Percentiles rank a stretch among this genome's conserved stretches.
Conservation (phyloP, 2,329 filamentous ascomycete genomes). For the Botrytis aclada region DNA sequence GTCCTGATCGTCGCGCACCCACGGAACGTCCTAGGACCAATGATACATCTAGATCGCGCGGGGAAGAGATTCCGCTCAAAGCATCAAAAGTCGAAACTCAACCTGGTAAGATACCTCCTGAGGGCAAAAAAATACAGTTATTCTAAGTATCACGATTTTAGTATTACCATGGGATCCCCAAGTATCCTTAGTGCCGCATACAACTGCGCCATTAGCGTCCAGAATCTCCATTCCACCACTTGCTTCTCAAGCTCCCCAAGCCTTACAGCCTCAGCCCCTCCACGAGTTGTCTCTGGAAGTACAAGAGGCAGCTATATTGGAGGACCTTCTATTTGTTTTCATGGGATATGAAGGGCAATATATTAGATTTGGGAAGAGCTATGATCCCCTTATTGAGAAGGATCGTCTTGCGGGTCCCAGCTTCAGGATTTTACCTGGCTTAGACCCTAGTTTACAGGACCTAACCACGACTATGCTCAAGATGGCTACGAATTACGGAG, state of each 20-base stretch:
- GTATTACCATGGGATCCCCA: slow-evolving; percentile 71
- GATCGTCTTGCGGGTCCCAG: slow-evolving; percentile 79
- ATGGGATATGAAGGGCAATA: slow-evolving; percentile 99
- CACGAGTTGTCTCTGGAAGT: slow-evolving; percentile 70
- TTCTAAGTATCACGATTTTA: slow-evolving; percentile 16
- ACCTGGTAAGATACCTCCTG: slow-evolving; percentile 43
- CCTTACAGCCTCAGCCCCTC: slow-evolving; percentile 66
- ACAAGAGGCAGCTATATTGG: slow-evolving; percentile 83
- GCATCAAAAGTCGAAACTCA: slow-evolving; percentile 47
- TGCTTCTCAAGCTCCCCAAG: slow-evolving; percentile 67
- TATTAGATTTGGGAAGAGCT: slow-evolving; percentile 78
- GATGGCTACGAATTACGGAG: slow-evolving; percentile 90
- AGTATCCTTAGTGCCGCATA: slow-evolving; percentile 67
- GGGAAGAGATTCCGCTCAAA: slow-evolving; percentile 32
- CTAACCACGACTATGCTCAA: slow-evolving; percentile 84
- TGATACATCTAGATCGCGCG: slow-evolving; percentile 30
- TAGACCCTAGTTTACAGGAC: slow-evolving; percentile 89
- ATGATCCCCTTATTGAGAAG: slow-evolving; percentile 81
- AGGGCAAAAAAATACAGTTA: neutral
- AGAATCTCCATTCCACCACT: slow-evolving; percentile 65
- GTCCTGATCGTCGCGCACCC: slow-evolving; percentile 46
- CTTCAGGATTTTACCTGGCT: slow-evolving; percentile 74
- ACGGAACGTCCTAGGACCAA: slow-evolving; percentile 25
- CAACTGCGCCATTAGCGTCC: slow-evolving; percentile 50
- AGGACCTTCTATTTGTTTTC: slow-evolving; percentile 90